Evolutionary conservation across 2,329 filamentous ascomycete species (phyloP).

Genomic region (Ilyonectria robusta): DNA sequence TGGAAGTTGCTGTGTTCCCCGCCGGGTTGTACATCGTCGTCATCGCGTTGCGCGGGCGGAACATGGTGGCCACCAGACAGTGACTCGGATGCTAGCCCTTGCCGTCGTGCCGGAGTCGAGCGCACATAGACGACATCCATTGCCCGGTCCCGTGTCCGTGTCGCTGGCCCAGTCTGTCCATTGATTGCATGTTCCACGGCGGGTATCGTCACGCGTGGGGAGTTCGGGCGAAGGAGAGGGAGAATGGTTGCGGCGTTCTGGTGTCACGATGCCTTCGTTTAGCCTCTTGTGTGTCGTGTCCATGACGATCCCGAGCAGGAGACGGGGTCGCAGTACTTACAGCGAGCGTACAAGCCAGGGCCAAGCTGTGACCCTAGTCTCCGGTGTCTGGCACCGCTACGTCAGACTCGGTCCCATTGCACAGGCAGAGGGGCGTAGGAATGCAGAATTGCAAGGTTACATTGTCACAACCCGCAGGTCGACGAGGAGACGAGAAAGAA

Average conservation of each 20-base stretch:
- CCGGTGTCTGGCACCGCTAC: conserved; percentile 1
- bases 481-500: not conserved
- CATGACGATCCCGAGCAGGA: not conserved
- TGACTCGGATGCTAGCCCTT: conserved; percentile 14
- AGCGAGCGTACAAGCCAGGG: not conserved
- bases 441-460: not conserved
- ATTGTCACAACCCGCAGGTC: not conserved
- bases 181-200: conserved; percentile 25
- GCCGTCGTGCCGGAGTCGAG: conserved; percentile 8
- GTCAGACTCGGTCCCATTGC: not conserved
- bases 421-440: not conserved
- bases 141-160: conserved; percentile 27
- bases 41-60: not conserved
- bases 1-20: not conserved
- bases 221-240: conserved; percentile 2
- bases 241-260: conserved; percentile 8
- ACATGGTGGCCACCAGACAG: not conserved
- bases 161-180: conserved; percentile 18
- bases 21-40: not conserved
- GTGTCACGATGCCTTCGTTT: not conserved
- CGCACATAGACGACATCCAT: conserved; percentile 30
- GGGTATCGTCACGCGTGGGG: conserved; percentile 11
- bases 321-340: not conserved
- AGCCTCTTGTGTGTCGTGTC: not conserved
- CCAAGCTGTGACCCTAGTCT: not conserved